Conservation (phyloP, 768 basidiomycete genomes). For the Pseudohyphozyma bogoriensis region DNA sequence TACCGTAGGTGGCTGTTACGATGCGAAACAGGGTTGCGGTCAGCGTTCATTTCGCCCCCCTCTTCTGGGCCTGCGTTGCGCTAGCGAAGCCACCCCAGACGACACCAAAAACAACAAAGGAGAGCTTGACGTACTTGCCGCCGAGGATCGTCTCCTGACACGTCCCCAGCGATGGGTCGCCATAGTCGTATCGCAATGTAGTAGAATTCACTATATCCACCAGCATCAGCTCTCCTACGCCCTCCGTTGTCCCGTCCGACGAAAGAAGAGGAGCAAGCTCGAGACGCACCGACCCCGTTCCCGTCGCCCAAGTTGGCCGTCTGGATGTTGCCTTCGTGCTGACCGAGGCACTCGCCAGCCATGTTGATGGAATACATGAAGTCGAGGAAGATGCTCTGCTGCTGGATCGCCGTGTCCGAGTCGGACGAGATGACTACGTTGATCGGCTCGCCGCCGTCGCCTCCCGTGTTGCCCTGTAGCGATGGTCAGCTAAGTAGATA, state of each 20-base stretch:
- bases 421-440: conserved; percentile 69
- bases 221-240: not conserved
- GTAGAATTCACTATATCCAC: conserved; percentile 58
- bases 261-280: not conserved
- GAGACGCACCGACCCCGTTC: conserved; percentile 52
- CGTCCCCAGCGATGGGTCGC: conserved; percentile 66
- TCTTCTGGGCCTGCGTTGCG: too few relatives aligned
- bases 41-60: too few relatives aligned
- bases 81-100: too few relatives aligned
- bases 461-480: conserved; percentile 44
- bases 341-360: conserved; percentile 71
- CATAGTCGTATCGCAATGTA: conserved; percentile 75
- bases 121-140: too few relatives aligned
- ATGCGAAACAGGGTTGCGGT: too few relatives aligned
- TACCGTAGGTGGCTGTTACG: conserved; percentile 83
- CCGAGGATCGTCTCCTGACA: conserved; percentile 78
- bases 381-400: conserved; percentile 43
- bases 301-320: conserved; percentile 75
- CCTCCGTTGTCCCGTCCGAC: not conserved
- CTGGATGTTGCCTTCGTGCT: conserved; percentile 60
- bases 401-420: conserved; percentile 56
- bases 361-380: conserved; percentile 54
- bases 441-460: conserved; percentile 71
- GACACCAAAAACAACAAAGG: too few relatives aligned
- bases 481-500: not conserved